Base-by-base conservation (phyloP, 768 basidiomycete species). In the Lactifluus volemus region DNA sequence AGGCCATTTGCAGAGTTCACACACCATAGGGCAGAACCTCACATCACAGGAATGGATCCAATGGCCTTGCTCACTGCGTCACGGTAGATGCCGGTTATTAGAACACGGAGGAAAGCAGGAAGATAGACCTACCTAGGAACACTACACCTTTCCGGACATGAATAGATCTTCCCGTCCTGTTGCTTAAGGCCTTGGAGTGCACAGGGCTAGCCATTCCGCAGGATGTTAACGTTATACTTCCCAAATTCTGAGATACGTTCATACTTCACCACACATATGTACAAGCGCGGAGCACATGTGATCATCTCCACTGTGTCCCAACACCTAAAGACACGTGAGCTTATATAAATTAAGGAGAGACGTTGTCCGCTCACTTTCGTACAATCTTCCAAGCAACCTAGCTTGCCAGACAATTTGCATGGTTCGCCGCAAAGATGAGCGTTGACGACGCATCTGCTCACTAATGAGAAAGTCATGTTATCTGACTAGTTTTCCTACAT, bases 351-450 rank as follows among this genome's bases (percentile, higher is more conserved):
- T 14, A 9, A 7, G 11, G n/a, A 9, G 11, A 12, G 34, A 21
- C 30, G 19, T 21, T 21, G 3, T 15, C 4, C 5, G 30, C 66
- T n/a, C 36, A 81, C 84, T 72, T 82, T 80, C 4, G 77, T 76
- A 56, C 85, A 86, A n/a, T 78, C 68, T 7, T 70, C 71, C 29
- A 82, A 68, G 61, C 85, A 86, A 0, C 84, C 84, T 42, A 70
- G 70, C 53, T 74, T 80, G 32, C 75, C 78, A 4, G 65, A 66
- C 11, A 83, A 71, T 21, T 68, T 68, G 25, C 25, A 25, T 25
- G 25, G 25, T 25, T 25, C 25, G 25, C 25, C 25, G 25, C 25
- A 25, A 25, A 84, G 65, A 69, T 86, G 79, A 34, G 70, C 65
- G 30, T 75, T 77, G 0, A 78, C 74, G 38, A 76, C 69, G 61